These are phyloP conservation scores for Catenaria anguillulae DNA, from an alignment of 371 early-diverging fungal species.

Conservation along the genomic window DNA sequence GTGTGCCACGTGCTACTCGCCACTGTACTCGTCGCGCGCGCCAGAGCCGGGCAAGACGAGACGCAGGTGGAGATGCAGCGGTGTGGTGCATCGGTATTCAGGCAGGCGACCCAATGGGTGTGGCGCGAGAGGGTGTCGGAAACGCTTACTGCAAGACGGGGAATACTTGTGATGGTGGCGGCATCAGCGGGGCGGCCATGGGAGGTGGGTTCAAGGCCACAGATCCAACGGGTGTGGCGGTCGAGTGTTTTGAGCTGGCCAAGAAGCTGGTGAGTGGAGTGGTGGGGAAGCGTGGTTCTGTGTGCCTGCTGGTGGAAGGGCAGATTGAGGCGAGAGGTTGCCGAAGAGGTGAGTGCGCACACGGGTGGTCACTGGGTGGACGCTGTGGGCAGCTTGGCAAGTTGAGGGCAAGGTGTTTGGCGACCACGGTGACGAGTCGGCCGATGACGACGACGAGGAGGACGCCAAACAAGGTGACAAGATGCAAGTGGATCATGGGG, in stretches of 20 bases:
- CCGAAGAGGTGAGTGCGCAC: background rate
- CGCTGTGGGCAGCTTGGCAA: background rate
- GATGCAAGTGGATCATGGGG: too few relatives aligned
- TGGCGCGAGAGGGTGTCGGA: background rate
- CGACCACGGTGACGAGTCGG: background rate
- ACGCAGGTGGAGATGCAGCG: background rate
- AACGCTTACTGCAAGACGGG: too few relatives aligned
- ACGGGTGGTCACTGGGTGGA: background rate
- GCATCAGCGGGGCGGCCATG: background rate
- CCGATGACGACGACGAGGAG: background rate
- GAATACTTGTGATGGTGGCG: background rate
- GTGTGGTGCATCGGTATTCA: background rate
- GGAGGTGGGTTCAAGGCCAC: too few relatives aligned
- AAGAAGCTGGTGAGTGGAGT: too few relatives aligned
- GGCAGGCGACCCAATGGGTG: background rate
- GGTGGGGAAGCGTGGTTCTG: background rate
- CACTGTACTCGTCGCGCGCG: background rate
- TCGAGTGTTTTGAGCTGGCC: background rate
- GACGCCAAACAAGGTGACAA: background rate
- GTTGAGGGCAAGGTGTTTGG: background rate
- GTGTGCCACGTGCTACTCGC: background rate
- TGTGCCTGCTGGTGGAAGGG: background rate
- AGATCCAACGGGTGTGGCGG: background rate
- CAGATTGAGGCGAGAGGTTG: background rate
- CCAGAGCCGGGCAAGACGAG: background rate